These are phyloP conservation scores for Onygena corvina DNA, from an alignment of 2,329 filamentous ascomycete species.

Conservation along the genomic window DNA sequence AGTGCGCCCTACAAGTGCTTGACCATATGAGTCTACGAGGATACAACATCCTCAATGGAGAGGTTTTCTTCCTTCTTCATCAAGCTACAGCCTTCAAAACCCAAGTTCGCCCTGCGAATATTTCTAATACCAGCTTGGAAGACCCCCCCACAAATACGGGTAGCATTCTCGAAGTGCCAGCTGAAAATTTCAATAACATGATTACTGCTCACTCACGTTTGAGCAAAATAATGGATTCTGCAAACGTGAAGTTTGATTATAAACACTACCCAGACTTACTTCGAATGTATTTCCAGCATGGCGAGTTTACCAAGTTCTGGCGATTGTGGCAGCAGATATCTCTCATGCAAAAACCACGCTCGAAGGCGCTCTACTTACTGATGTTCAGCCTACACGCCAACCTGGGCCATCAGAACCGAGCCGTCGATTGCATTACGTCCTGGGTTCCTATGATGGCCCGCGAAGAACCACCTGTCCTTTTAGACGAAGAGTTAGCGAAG, in stretches of 20 bases:
- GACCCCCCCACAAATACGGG: conserved; percentile 23
- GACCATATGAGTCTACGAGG: conserved; percentile 34
- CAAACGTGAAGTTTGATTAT: conserved; percentile 23
- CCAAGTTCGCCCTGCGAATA: conserved; percentile 32
- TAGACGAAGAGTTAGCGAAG: conserved; percentile 35
- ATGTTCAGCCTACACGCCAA: conserved; percentile 42
- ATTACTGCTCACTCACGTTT: conserved; percentile 19
- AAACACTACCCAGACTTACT: conserved; percentile 24
- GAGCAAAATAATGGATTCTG: conserved; percentile 22
- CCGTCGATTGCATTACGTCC: conserved; percentile 41
- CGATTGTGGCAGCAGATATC: conserved; percentile 47
- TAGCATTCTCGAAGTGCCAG: conserved; percentile 9
- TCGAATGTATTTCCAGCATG: conserved; percentile 27
- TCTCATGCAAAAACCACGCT: conserved; percentile 39
- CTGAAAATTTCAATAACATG: conserved; percentile 12
- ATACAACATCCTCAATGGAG: conserved; percentile 31
- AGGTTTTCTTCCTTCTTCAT: conserved; percentile 39
- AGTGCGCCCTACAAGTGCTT: conserved; percentile 32
- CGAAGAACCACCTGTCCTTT: conserved; percentile 42
- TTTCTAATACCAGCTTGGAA: conserved; percentile 24
- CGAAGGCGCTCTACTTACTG: conserved; percentile 43
- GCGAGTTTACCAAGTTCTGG: conserved; percentile 49
- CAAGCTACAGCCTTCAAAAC: conserved; percentile 30
- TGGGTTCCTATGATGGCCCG: conserved; percentile 49
- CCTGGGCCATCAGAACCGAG: conserved; percentile 31